Evolutionary conservation across 2,329 filamentous ascomycete species (phyloP), one percentile per base, ranked within the genome.

Genomic region (Parascedosporium putredinis): DNA sequence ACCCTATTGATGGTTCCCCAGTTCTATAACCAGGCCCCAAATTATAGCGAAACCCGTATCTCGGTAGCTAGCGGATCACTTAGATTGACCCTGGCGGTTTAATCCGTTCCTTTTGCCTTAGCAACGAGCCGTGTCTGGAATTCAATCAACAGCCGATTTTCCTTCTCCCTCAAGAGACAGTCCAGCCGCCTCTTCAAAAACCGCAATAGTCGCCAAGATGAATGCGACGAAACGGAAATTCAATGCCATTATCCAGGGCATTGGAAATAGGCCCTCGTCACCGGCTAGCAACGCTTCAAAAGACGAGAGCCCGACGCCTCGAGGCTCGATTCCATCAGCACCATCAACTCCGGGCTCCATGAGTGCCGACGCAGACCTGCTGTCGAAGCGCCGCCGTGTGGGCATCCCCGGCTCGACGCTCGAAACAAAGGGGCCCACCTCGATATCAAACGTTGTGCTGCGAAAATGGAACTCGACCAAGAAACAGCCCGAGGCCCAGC

Each of bases 161-260:
- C 18, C 45, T 16, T 29, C 18, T 20, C 22, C 23, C 31, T 8
- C 18, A 12, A 47, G 4, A 34, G n/a, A 33, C 44, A 29, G 20
- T 23, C 12, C 45, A 29, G 12, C 33, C 12, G 20, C 31, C 22
- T 7, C 18, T 20, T 14, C 14, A 25, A n/a, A n/a, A n/a, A n/a
- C n/a, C n/a, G n/a, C 31, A 44, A 22, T 22, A n/a, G 33, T 12
- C 49, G 38, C 23, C 45, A 27, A 49, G 68, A 86, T 89, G 72
- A 86, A 86, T 61, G 79, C 83, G 22, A 87, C 83, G n/a, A 91
- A 90, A 69, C 78, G 86, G 58, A 90, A 90, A 66, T 89, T 90
- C 70, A 85, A 89, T 65, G 76, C 78, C 58, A 74, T 89, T 14
- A 72, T 90, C 24, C 84, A 88, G 61, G 72, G 79, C 56, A 73